These are phyloP conservation scores for Pestalotiopsis sp. DNA, from an alignment of 2,329 filamentous ascomycete species.

Conservation along the genomic window DNA sequence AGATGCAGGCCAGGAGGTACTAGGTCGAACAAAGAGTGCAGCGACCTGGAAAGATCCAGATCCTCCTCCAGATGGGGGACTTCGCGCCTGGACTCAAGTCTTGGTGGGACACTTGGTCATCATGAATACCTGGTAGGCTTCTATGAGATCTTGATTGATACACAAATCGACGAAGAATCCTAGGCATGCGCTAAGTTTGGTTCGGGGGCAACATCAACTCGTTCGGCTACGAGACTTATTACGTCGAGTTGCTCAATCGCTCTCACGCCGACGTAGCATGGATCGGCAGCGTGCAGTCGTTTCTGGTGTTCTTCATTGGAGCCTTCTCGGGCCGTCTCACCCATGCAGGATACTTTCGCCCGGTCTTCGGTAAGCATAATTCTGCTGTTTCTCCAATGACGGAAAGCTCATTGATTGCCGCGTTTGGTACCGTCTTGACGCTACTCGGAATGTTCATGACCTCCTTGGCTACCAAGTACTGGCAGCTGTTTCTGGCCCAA, in stretches of 20 bases:
- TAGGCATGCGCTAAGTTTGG: too few species aligned
- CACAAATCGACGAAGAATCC: too few species aligned
- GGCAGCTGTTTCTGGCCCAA: conserved; percentile 37
- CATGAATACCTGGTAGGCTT: too few species aligned
- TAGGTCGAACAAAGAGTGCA: too few species aligned
- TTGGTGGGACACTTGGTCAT: too few species aligned
- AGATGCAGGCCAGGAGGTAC: too few species aligned
- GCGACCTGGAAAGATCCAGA: too few species aligned
- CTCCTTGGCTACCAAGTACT: conserved; percentile 20
- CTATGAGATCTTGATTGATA: too few species aligned
- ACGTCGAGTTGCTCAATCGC: conserved; percentile 13
- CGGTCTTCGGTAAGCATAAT: conserved; percentile 7
- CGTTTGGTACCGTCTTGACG: conserved; percentile 11
- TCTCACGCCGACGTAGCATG: conserved; percentile 21
- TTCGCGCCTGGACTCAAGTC: too few species aligned
- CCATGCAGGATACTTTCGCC: conserved; percentile 20
- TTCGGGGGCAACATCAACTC: conserved; percentile 20
- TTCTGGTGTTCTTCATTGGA: conserved; percentile 18
- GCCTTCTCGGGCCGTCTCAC: conserved; percentile 19
- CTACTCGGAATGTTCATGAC: neutral
- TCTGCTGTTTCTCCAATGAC: too few species aligned
- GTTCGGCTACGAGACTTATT: conserved; percentile 26
- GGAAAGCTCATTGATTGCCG: neutral
- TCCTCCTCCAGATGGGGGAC: too few species aligned
- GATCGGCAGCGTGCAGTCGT: conserved; percentile 23